A percentile compares a stretch with the other conserved stretches of the same genome.
Evolutionary conservation across 345 rosid genomes (phyloP).

Genomic region (Salix udensis): DNA sequence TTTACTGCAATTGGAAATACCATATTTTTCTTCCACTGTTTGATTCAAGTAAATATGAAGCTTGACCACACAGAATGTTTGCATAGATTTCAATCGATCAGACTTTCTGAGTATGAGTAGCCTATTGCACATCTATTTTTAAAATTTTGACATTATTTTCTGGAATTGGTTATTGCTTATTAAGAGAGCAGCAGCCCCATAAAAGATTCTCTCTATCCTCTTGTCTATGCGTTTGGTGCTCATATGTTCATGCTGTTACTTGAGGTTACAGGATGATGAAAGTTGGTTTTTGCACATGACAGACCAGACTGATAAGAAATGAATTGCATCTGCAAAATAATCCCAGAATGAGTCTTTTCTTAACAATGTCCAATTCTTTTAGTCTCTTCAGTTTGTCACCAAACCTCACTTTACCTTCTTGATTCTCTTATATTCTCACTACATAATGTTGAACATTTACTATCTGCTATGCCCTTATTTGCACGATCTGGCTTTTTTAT

Average conservation of each 20-base stretch:
- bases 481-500: neutral
- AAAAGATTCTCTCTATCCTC: neutral
- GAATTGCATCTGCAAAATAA: neutral
- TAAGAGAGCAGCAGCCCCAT: neutral
- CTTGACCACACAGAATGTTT: neutral
- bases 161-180: neutral
- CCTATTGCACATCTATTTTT: neutral
- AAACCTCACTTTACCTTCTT: neutral
- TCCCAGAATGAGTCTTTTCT: neutral
- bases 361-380: neutral
- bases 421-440: neutral
- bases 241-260: too few species aligned
- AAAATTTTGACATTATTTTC: neutral
- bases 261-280: too few species aligned
- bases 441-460: neutral
- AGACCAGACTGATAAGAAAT: too few species aligned
- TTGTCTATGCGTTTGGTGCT: too few species aligned
- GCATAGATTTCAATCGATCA: neutral
- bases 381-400: neutral
- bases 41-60: neutral
- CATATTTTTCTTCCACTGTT: neutral
- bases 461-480: neutral
- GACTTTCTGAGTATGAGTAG: neutral
- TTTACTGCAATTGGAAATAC: conserved; percentile 17
- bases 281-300: too few species aligned